Evolutionary conservation across 176 grass and related monocot genomes (phyloP).

Genomic region (Avena eriantha): DNA sequence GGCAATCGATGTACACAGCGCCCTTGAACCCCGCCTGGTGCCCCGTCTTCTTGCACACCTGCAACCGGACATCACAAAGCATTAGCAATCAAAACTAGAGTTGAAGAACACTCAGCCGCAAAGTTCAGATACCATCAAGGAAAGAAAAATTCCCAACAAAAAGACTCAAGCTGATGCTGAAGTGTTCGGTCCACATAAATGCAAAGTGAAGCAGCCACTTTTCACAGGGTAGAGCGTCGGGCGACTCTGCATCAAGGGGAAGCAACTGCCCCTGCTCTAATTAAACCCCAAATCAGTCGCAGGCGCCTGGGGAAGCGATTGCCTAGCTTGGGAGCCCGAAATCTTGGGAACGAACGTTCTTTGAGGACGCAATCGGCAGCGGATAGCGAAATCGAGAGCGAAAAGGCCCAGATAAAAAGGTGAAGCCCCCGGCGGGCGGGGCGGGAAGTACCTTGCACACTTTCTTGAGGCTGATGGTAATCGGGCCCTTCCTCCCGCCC

Average conservation of each 20-base stretch:
- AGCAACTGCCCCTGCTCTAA: not conserved
- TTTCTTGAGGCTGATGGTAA: conserved; percentile 90
- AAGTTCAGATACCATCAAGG: not conserved
- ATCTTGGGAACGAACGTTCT: not conserved
- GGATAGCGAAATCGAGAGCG: not conserved
- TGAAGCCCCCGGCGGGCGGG: not conserved
- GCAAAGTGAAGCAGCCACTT: not conserved
- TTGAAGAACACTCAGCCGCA: not conserved
- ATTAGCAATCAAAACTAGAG: not conserved
- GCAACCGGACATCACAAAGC: conserved; percentile 23
- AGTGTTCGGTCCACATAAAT: not conserved
- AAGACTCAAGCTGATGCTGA: not conserved
- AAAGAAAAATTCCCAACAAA: not conserved
- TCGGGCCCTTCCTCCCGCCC: conserved; percentile 59
- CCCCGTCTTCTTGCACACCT: conserved; percentile 85
- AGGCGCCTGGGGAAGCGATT: not conserved
- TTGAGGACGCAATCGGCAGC: not conserved
- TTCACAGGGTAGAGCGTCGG: no score
- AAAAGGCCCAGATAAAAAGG: not conserved
- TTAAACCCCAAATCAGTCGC: not conserved
- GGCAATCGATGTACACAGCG: conserved; percentile 83
- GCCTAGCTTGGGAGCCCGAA: not conserved
- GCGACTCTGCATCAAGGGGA: not conserved
- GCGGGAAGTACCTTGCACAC: conserved; percentile 72
- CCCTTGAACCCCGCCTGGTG: conserved; percentile 94